Percentiles rank a stretch among this genome's conserved stretches.
These are phyloP conservation scores for Jaapia argillacea DNA, from an alignment of 768 basidiomycete genomes.

Conservation along the genomic window DNA sequence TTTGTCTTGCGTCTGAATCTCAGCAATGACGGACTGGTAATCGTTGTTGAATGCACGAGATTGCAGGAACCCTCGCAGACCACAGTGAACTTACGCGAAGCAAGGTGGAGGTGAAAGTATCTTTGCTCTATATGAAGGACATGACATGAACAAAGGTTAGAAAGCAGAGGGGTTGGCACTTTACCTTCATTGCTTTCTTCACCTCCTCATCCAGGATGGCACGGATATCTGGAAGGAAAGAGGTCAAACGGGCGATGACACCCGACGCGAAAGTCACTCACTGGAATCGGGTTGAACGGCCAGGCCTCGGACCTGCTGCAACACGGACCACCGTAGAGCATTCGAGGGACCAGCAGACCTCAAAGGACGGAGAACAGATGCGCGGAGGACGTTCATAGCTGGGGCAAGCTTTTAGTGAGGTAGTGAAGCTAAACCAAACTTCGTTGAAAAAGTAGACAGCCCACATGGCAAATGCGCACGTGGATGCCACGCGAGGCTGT, in stretches of 20 bases:
- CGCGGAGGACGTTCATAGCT: too few relatives aligned
- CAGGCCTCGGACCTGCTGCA: too few relatives aligned
- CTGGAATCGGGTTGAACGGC: too few relatives aligned
- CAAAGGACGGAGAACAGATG: too few relatives aligned
- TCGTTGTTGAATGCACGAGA: neutral
- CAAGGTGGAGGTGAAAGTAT: slow-evolving; percentile 45
- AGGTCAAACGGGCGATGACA: neutral
- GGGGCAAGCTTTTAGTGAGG: too few relatives aligned
- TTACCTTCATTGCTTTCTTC: slow-evolving; percentile 63
- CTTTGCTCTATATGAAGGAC: slow-evolving; percentile 35
- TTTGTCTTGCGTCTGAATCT: slow-evolving; percentile 63
- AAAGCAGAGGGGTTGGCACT: neutral
- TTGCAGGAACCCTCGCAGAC: neutral
- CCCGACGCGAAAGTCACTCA: too few relatives aligned
- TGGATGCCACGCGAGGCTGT: too few relatives aligned
- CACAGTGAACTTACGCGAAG: slow-evolving; percentile 27
- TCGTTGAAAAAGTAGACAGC: too few relatives aligned
- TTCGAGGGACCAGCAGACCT: too few relatives aligned
- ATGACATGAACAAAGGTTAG: neutral
- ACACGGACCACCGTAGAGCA: too few relatives aligned
- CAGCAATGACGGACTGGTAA: slow-evolving; percentile 53
- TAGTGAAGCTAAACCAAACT: too few relatives aligned
- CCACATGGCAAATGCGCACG: too few relatives aligned
- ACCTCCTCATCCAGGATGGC: slow-evolving; percentile 39
- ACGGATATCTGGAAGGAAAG: slow-evolving; percentile 35